Base-by-base conservation (phyloP, 495 filamentous ascomycete genomes). In the Podospora didyma region DNA sequence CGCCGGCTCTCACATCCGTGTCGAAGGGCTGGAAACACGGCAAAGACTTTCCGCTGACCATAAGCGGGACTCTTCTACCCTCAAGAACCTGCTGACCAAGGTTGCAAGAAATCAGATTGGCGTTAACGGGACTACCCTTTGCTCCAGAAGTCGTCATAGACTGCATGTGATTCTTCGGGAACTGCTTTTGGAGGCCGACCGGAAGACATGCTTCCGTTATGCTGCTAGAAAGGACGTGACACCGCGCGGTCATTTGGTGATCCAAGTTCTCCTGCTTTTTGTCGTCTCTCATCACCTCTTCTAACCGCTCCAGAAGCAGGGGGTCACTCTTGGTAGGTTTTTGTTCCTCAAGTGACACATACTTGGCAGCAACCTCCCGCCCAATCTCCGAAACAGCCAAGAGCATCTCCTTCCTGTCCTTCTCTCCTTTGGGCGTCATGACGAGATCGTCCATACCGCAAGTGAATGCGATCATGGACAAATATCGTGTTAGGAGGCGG, bases 111-210 rank as follows among this genome's bases (percentile, higher is more conserved):
- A 99, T 97, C 53, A 96, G 84, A 63, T 94, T 96, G 54, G 95
- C 95, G 69, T 99, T 99, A 64, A 97, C 95, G 51, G 79, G 71
- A 35, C 81, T 87, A 65, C 95, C 94, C 79, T 99, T 99, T 48
- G 95, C 95, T 64, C 95, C 95, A 23, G 95, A 96, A 2, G 86
- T 86, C 10, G 95, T 99, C 95, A 99, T 99, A 57, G 87, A 83
- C 78, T 97, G 95, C 91, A 99, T 97, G 69, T 97, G 95, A 61
- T 99, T 99, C 66, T 86, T 87, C 0, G 95, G 95, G 74, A 97
- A 97, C 20, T 84, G 84, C 72, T 99, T 99, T 54, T 85, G 84
- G 35, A 99, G 82, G 34, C 90, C 92, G 9, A 65, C 64, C 1
- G 94, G 95, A 41, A 97, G 79, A 74, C 91, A 96, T 12, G 79